Percentiles rank a stretch among this genome's conserved stretches.
phyloP scores from a whole-genome alignment of 768 basidiomycete genomes.

The Galerina sulciceps region DNA sequence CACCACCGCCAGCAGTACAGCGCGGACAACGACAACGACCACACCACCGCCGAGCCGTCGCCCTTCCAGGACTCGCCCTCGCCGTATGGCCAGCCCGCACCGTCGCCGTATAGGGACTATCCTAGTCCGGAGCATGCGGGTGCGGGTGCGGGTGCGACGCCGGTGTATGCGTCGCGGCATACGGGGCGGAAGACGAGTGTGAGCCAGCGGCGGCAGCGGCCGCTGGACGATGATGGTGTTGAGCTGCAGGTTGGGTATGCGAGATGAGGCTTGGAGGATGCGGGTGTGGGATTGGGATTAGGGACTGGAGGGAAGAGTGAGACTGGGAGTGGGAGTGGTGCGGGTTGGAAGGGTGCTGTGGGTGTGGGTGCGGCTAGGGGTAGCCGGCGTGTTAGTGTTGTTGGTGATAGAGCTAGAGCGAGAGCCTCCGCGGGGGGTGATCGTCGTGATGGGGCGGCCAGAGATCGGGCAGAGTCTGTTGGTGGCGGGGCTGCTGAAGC shows the following conservation, averaged over 20 bases:
- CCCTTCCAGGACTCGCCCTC: conserved; percentile 15
- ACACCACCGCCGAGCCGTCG: not conserved
- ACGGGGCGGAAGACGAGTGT: conserved; percentile 16
- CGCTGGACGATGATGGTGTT: conserved; percentile 32
- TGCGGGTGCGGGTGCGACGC: conserved; percentile 19
- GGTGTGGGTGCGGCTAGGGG: not conserved
- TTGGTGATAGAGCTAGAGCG: no score
- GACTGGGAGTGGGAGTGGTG: not conserved
- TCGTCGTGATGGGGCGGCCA: not conserved
- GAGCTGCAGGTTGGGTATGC: conserved; percentile 44
- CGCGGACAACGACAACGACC: conserved; percentile 11
- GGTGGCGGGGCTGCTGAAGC: not conserved
- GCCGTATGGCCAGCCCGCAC: conserved; percentile 14
- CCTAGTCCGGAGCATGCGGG: conserved; percentile 13
- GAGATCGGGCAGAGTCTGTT: not conserved
- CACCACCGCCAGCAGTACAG: conserved; percentile 9
- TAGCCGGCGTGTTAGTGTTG: no score
- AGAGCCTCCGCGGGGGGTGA: conserved; percentile 8
- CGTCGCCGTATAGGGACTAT: conserved; percentile 22
- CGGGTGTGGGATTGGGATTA: no score
- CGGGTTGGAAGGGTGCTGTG: not conserved
- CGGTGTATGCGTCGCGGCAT: conserved; percentile 24
- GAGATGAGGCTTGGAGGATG: conserved; percentile 13
- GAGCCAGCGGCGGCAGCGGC: conserved; percentile 26
- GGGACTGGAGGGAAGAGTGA: no score